Evolutionary conservation across 176 grass and related monocot species (phyloP), one percentile per base, ranked within the genome.

Genomic region (Olyra latifolia): DNA sequence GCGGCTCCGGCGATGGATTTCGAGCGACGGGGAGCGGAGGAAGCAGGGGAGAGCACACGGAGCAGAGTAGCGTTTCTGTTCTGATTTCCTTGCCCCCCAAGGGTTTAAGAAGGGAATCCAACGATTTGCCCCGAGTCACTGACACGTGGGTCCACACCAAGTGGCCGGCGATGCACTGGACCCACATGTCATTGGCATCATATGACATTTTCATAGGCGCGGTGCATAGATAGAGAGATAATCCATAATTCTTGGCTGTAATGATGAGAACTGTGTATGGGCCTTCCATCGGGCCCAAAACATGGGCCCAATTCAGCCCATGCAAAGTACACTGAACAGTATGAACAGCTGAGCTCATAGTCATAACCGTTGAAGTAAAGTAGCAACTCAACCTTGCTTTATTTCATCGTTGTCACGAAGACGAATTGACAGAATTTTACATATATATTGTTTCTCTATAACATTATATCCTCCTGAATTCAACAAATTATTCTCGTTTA

Each of bases 401-500:
- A 62, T 62, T 60, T 62, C 68, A 49, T 62, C 39, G 43, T 62
- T 62, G 0, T 72, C 15, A 19, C 27, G 8, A 40, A 40, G 13
- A 66, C 1, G 19, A 79, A 79, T 62, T 17, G 14, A 79, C 14
- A 54, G 7, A 7, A 28, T 38, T 54, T 55, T 67, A 67, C 62
- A 79, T 55, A 50, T 55, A 54, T 76, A 20, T 16, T 27, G 14
- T 54, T 54, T n/a, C 44, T 44, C 29, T 52, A 25, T 41, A 73
- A 22, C 56, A 73, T 56, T 38, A 20, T 56, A 75, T 40, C 39
- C 42, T 69, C 64, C 27, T 24, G 43, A 60, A 69, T 55, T 55
- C 43, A 75, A 60, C 14, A 3, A 48, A 68, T 50, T 72, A 49
- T 47, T 35, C 68, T 45, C 39, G 79, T 61, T 53, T 68, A 75